Evolutionary conservation across 306 rosid genomes (phyloP).

Genomic region (Cyclanthera cordifolia): DNA sequence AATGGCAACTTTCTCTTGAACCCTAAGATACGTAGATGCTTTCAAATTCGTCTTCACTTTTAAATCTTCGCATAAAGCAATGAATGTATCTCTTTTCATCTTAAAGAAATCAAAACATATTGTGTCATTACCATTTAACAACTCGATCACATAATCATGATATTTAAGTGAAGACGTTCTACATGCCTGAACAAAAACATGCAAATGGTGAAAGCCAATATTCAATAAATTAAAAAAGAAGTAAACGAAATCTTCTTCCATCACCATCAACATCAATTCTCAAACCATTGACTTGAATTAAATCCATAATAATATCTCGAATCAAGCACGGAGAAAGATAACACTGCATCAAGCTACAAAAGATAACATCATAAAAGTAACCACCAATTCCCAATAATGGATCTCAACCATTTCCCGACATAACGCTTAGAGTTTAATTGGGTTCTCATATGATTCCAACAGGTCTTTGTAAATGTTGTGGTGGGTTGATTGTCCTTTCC

Average conservation of each 20-base stretch:
- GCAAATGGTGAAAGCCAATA: neutral
- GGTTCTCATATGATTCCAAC: too few species aligned
- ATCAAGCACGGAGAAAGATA: neutral
- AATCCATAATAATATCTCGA: neutral
- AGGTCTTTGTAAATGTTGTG: too few species aligned
- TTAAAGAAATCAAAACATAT: neutral
- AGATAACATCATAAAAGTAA: neutral
- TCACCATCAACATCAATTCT: neutral
- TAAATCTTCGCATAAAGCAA: neutral
- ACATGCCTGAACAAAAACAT: neutral
- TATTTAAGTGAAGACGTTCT: neutral
- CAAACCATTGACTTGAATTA: neutral
- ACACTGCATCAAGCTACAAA: neutral
- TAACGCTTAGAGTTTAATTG: too few species aligned
- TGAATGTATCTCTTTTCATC: neutral
- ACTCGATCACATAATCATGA: neutral
- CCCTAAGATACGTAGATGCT: neutral
- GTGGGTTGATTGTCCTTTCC: too few species aligned
- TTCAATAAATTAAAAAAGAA: neutral
- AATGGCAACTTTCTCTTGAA: neutral
- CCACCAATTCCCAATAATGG: too few species aligned
- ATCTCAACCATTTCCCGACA: too few species aligned
- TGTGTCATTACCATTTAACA: neutral
- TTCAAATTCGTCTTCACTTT: neutral
- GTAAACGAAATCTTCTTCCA: neutral